A percentile compares a stretch with the other conserved stretches of the same genome.
phyloP scores from a whole-genome alignment of 176 grass and related monocot genomes.

The Oryza nivara region DNA sequence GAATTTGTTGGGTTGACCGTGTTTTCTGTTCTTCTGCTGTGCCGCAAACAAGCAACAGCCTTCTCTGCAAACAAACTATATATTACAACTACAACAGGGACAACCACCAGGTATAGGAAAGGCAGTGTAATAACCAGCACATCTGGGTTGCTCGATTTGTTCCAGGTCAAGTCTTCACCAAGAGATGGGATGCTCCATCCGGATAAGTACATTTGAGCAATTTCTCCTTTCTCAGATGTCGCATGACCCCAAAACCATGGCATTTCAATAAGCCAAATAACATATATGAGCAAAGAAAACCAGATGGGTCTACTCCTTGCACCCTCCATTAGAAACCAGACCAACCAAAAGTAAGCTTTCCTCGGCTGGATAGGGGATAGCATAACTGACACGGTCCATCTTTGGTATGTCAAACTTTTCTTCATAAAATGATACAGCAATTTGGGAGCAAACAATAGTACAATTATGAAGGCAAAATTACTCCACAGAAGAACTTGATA shows the following conservation, averaged over 20 bases:
- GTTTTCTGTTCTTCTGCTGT: constrained; percentile 31
- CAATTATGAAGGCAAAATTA: constrained; percentile 60
- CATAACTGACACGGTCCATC: constrained; percentile 50
- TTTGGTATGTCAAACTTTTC: constrained; percentile 48
- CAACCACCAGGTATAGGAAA: constrained; percentile 77
- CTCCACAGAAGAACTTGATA: constrained; percentile 70
- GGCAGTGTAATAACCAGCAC: constrained; percentile 80
- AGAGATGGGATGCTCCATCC: constrained; percentile 63
- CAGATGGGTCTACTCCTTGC: constrained; percentile 67
- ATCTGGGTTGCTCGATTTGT: constrained; percentile 65
- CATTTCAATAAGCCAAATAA: constrained; percentile 71
- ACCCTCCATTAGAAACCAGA: constrained; percentile 74
- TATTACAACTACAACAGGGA: constrained; percentile 55
- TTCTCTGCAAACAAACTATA: constrained; percentile 74
- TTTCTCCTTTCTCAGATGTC: constrained; percentile 70
- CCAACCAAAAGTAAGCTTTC: constrained; percentile 52
- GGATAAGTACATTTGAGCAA: constrained; percentile 73
- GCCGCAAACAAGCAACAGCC: constrained; percentile 39
- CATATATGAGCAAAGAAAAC: constrained; percentile 59
- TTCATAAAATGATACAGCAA: constrained; percentile 50
- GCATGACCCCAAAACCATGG: constrained; percentile 88
- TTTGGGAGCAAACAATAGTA: constrained; percentile 58
- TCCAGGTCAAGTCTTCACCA: constrained; percentile 13
- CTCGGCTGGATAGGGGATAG: constrained; percentile 46
- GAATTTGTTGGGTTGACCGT: background rate